Base-by-base conservation (phyloP, 768 basidiomycete species). In the Mycena alexandri region DNA sequence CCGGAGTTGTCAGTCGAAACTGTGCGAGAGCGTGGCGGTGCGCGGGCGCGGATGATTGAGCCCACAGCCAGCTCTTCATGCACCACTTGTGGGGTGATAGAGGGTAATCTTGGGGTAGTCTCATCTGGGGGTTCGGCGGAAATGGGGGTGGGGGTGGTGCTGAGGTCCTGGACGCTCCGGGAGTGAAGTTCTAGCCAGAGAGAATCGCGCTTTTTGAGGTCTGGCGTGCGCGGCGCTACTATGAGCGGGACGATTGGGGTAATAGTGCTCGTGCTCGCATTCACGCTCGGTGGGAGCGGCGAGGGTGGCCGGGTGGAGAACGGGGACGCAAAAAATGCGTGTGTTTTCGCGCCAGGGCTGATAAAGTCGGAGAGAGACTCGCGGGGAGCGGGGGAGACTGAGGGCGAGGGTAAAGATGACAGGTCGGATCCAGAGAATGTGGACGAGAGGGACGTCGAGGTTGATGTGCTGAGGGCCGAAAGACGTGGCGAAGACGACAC, bases 281-380 rank as follows among this genome's bases (percentile, higher is more conserved):
- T 72, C 10, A 70, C 63, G 25, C 70, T 78, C 0, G 76, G 75
- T 5, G 75, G 51, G 29, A 41, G 77, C 8, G 80, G 78, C 16
- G 81, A 77, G 10, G 81, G 80, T 0, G 82, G 78, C 12, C 76
- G 75, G 0, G 81, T 80, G 17, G 81, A 76, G 75, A 85, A 82
- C 8, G 84, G 77, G 54, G 82, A 80, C 42, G 82, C 77, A 75
- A 86, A 83, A 75, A 86, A 85, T 12, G 84, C 82, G 71, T 82
- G 76, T 12, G 86, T 87, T 77, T 85, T 86, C 46, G 80, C 59
- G 22, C 70, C 70, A n/a, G 70, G 70, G 21, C 54, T 68, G 41
- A 34, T 29, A 46, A 64, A 57, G 21, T 71, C 70, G n/a, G 70
- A 64, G 13, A 62, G 54, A 25, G 38, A 48, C 1, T 71, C 69